phyloP scores from a whole-genome alignment of 1,284 basidiomycete genomes.

The Inonotus obliquus region DNA sequence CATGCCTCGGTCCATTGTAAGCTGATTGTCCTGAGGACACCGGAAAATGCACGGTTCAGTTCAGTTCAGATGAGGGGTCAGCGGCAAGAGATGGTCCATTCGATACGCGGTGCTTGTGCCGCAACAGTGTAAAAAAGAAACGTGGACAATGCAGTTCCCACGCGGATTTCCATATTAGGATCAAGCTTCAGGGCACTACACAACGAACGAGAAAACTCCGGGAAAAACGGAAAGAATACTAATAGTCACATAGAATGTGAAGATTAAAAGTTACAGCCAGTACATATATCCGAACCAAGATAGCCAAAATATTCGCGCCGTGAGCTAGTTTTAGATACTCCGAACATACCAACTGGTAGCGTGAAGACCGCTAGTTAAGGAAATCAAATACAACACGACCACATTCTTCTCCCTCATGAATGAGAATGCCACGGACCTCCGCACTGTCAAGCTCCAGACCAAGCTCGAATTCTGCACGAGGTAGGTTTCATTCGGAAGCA shows the following conservation, averaged over 20 bases:
- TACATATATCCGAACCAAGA: neutral
- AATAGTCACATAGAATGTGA: neutral
- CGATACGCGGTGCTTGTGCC: neutral
- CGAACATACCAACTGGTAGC: constrained; percentile 38
- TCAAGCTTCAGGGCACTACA: constrained; percentile 14
- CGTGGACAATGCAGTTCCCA: neutral
- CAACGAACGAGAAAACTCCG: constrained; percentile 24
- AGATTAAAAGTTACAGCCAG: neutral
- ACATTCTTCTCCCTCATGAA: constrained; percentile 71
- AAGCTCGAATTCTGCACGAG: constrained; percentile 64
- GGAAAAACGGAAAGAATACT: neutral
- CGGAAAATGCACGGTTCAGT: neutral
- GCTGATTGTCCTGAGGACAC: neutral
- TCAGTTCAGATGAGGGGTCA: neutral
- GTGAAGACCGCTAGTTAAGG: constrained; percentile 43
- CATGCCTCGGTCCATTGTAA: neutral
- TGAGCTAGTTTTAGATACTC: neutral
- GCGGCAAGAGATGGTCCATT: neutral
- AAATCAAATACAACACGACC: constrained; percentile 52
- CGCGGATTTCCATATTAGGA: neutral
- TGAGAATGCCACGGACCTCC: constrained; percentile 73
- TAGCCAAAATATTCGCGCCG: neutral
- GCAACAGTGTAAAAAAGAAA: neutral
- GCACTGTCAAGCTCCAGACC: constrained; percentile 77
- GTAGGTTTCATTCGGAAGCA: constrained; percentile 1